These are phyloP conservation scores for Taiozyma sp. DNA, from an alignment of 1,139 yeast genomes.

Conservation along the genomic window DNA sequence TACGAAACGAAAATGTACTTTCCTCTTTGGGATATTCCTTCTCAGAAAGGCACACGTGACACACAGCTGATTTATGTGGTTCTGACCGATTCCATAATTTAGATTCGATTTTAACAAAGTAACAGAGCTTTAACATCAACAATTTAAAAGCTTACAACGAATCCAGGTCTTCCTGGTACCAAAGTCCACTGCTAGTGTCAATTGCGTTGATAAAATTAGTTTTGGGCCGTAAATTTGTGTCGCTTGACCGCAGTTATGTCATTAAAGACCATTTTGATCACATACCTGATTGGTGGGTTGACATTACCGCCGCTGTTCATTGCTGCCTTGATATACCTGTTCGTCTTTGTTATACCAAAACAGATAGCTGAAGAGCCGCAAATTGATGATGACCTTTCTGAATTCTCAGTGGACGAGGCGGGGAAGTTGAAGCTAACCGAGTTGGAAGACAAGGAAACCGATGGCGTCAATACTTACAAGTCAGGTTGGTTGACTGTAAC, in stretches of 20 bases:
- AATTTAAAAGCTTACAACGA: no score
- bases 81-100: no score
- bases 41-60: background rate
- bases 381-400: background rate
- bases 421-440: conserved; percentile 52
- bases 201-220: background rate
- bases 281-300: conserved; percentile 70
- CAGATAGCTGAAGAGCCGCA: conserved; percentile 21
- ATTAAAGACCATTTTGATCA: conserved; percentile 10
- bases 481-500: conserved; percentile 86
- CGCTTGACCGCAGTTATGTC: conserved; percentile 11
- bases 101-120: no score
- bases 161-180: no score
- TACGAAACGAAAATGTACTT: background rate
- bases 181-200: background rate
- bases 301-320: conserved; percentile 65
- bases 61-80: background rate
- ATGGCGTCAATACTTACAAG: conserved; percentile 63
- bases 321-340: conserved; percentile 22
- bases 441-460: conserved; percentile 49
- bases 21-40: no score
- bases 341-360: conserved; percentile 16
- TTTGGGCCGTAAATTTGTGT: background rate
- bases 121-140: no score
- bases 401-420: conserved; percentile 26